Evolutionary conservation across 208 protist genomes (phyloP).

Genomic region (Kentomonas sorsogonicus): DNA sequence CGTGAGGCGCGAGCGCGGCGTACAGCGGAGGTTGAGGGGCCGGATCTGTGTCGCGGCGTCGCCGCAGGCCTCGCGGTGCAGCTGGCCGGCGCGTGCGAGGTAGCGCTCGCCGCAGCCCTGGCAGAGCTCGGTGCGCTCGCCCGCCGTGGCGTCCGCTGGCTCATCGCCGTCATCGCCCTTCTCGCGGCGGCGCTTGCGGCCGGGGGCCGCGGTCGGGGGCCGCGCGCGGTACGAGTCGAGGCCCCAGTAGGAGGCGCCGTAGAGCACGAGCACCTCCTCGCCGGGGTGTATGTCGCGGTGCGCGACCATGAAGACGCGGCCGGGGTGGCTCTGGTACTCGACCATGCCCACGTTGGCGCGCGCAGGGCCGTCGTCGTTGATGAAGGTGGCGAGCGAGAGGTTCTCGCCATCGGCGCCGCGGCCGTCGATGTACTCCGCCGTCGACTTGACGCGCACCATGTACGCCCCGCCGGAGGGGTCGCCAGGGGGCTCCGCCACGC

Average conservation of each 20-base stretch:
- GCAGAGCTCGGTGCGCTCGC: slow-evolving; percentile 17
- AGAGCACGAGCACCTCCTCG: slow-evolving; percentile 80
- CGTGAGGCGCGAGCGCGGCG: slow-evolving; percentile 70
- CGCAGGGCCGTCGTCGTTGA: slow-evolving; percentile 78
- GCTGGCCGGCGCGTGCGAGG: slow-evolving; percentile 25
- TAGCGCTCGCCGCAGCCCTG: slow-evolving; percentile 48
- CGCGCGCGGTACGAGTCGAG: slow-evolving; percentile 51
- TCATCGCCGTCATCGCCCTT: background rate
- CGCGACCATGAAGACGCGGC: slow-evolving; percentile 79
- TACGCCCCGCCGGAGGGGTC: slow-evolving; percentile 38
- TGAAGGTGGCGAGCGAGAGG: slow-evolving; percentile 82
- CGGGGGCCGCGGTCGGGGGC: background rate
- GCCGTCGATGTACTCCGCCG: slow-evolving; percentile 63
- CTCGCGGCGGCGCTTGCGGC: background rate
- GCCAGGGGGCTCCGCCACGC: slow-evolving; percentile 21
- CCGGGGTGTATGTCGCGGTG: slow-evolving; percentile 59
- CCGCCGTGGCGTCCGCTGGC: background rate
- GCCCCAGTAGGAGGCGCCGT: slow-evolving; percentile 86
- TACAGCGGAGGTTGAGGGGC: slow-evolving; percentile 55
- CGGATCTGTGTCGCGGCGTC: too few species aligned
- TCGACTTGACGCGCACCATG: slow-evolving; percentile 68
- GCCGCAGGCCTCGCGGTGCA: slow-evolving; percentile 65
- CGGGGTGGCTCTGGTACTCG: slow-evolving; percentile 69
- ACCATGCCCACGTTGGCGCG: slow-evolving; percentile 70
- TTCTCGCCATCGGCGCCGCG: slow-evolving; percentile 47